A percentile compares a stretch with the other conserved stretches of the same genome.
Conservation (phyloP, 371 early-diverging fungal species). For the Haplosporangium sp. region DNA sequence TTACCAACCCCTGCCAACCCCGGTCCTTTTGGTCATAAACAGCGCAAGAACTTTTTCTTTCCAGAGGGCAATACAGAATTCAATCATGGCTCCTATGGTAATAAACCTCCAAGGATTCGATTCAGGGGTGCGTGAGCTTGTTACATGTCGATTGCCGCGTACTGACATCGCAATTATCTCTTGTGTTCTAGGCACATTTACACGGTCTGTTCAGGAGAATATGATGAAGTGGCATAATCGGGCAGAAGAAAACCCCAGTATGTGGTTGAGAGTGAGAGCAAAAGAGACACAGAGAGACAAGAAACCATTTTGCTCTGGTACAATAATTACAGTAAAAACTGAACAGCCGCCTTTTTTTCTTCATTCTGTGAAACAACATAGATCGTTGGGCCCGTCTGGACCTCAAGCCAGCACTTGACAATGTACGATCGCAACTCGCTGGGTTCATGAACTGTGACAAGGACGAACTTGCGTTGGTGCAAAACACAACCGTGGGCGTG, state of each 20-base stretch:
- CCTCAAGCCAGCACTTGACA: conserved; percentile 23
- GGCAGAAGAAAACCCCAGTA: conserved; percentile 45
- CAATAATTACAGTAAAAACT: neutral
- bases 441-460: conserved; percentile 54
- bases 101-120: conserved; percentile 18
- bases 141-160: neutral
- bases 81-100: conserved; percentile 61
- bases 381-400: conserved; percentile 46
- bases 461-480: conserved; percentile 58
- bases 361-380: neutral
- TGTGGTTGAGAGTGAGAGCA: too few species aligned
- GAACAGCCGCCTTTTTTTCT: neutral
- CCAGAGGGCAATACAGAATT: conserved; percentile 58
- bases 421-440: conserved; percentile 35
- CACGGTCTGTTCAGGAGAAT: conserved; percentile 37
- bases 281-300: neutral
- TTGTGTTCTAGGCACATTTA: conserved; percentile 28
- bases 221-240: conserved; percentile 41
- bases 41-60: conserved; percentile 57
- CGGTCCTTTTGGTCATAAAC: conserved; percentile 56
- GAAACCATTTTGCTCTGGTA: too few species aligned
- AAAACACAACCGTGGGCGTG: conserved; percentile 60
- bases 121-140: conserved; percentile 26
- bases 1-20: conserved; percentile 37
- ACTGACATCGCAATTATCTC: neutral